phyloP scores from a whole-genome alignment of 2,329 filamentous ascomycete genomes.

The Verticillium alfalfae region DNA sequence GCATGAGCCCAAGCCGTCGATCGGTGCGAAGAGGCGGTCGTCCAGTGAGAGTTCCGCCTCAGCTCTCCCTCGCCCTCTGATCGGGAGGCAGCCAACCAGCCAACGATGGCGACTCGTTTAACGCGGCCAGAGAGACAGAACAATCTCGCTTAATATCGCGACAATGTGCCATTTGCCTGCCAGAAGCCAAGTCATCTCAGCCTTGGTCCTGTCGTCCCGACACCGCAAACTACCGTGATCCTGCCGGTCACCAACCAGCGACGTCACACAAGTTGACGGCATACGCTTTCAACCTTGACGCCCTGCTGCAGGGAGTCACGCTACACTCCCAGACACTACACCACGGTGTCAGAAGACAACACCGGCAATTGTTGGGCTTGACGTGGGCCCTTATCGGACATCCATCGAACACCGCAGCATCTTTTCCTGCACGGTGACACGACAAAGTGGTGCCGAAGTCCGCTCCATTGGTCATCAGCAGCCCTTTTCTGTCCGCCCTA shows the following conservation, averaged over 20 bases:
- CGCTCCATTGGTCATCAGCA: not conserved
- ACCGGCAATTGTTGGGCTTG: not conserved
- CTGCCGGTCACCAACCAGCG: not conserved
- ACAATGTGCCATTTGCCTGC: not conserved
- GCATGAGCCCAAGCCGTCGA: not conserved
- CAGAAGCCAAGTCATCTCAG: not conserved
- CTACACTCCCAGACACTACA: not conserved
- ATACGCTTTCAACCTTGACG: not conserved
- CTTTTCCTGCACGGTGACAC: not conserved
- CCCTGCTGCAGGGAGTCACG: not conserved
- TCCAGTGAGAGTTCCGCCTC: not conserved
- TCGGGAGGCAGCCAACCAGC: not conserved
- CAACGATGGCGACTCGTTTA: not conserved
- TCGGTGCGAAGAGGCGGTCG: not conserved
- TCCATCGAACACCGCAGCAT: not conserved
- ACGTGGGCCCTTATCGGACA: not conserved
- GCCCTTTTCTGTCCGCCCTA: not conserved
- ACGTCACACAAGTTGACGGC: not conserved
- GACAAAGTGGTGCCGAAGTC: not conserved
- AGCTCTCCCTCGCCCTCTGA: not conserved
- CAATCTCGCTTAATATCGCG: not conserved
- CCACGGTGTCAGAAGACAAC: not conserved
- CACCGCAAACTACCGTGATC: not conserved
- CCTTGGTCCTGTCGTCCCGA: not conserved
- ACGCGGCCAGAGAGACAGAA: not conserved